Conservation (phyloP, 139 green algal genomes). For the Cymbomonas tetramitiformis region DNA sequence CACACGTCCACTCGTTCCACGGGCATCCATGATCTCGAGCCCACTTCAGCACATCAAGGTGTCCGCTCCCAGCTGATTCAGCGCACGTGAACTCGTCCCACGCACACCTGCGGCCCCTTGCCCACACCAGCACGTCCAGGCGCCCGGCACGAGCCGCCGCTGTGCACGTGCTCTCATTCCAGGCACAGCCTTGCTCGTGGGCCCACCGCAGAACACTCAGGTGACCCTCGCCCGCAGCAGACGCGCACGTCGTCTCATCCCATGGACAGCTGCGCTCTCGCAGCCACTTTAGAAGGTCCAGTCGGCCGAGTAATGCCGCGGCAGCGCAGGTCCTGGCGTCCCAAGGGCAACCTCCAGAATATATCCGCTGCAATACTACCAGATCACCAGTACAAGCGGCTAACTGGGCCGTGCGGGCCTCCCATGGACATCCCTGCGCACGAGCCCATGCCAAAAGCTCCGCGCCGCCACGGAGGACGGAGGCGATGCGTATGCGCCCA, state of each 20-base stretch:
- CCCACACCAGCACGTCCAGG: conserved; percentile 2
- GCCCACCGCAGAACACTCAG: background rate
- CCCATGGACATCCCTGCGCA: too few species aligned
- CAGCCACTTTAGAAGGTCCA: conserved; percentile 8
- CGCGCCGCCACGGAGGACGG: too few species aligned
- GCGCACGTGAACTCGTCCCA: background rate
- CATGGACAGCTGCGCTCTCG: background rate
- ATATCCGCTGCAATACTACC: too few species aligned
- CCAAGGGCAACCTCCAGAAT: too few species aligned
- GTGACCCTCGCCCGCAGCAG: background rate
- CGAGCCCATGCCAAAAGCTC: too few species aligned
- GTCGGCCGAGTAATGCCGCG: too few species aligned
- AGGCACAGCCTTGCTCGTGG: conserved; percentile 5
- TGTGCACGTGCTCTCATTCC: background rate
- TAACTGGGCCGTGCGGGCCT: too few species aligned
- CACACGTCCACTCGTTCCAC: background rate
- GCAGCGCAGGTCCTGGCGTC: background rate
- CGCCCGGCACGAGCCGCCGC: background rate
- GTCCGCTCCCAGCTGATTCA: background rate
- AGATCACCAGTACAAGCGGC: too few species aligned
- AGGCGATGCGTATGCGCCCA: too few species aligned
- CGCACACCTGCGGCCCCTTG: background rate
- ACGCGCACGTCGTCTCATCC: background rate
- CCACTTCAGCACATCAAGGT: conserved; percentile 8
- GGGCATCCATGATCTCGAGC: background rate